phyloP scores from a whole-genome alignment of 164 flowering plant genomes.

The Chloranthus sessilifolius region DNA sequence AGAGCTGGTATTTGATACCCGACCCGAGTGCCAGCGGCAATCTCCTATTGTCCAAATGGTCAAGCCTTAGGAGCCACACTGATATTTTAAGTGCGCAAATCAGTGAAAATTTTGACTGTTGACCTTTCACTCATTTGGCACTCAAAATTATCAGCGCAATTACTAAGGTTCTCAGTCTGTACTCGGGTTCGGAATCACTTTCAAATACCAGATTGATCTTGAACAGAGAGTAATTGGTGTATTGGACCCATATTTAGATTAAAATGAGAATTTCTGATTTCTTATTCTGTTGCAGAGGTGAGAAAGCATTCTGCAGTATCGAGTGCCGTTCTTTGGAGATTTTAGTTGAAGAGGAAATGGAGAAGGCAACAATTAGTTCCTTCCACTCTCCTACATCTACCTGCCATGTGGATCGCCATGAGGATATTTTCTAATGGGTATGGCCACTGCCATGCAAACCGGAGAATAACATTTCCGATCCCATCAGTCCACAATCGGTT shows the following conservation, averaged over 20 bases:
- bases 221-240: too few species aligned
- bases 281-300: slow-evolving; percentile 45
- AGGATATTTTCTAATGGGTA: slow-evolving; percentile 20
- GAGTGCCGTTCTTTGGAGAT: slow-evolving; percentile 68
- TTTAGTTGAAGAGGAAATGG: slow-evolving; percentile 52
- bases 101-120: too few species aligned
- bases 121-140: too few species aligned
- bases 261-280: not conserved
- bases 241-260: not conserved
- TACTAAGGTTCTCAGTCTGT: too few species aligned
- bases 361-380: slow-evolving; percentile 21
- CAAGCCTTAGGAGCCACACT: too few species aligned
- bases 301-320: slow-evolving; percentile 85
- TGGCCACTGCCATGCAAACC: slow-evolving; percentile 15
- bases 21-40: too few species aligned
- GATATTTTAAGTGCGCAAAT: too few species aligned
- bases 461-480: not conserved
- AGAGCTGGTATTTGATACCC: too few species aligned
- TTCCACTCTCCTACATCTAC: slow-evolving; percentile 15
- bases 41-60: too few species aligned
- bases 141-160: too few species aligned
- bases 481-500: slow-evolving; percentile 19
- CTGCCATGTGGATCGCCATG: slow-evolving; percentile 12
- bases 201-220: too few species aligned
- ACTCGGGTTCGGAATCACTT: not conserved